These are phyloP conservation scores for Sphaceloma murrayae DNA, from an alignment of 2,329 filamentous ascomycete species.

Conservation along the genomic window DNA sequence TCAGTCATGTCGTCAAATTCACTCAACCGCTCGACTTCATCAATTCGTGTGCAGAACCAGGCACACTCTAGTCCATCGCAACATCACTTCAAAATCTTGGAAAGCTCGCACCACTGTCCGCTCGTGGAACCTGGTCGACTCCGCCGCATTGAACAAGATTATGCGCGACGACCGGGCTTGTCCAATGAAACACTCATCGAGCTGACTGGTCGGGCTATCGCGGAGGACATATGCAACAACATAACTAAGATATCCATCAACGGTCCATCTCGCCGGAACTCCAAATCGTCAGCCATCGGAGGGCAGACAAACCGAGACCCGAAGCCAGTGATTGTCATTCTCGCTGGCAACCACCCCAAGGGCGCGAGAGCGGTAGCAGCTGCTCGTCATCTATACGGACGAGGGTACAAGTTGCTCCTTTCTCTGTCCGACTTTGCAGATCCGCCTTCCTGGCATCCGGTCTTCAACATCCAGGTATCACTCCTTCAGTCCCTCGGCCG, in stretches of 20 bases:
- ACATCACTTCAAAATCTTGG: neutral
- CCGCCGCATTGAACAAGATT: conserved; percentile 93
- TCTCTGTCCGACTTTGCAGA: conserved; percentile 79
- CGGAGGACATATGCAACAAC: conserved; percentile 59
- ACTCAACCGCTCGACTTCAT: conserved; percentile 23
- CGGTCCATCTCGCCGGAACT: conserved; percentile 24
- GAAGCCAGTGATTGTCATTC: conserved; percentile 56
- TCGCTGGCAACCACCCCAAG: conserved; percentile 93
- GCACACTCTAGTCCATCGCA: conserved; percentile 2
- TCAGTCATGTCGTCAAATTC: conserved; percentile 25
- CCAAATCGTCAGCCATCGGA: conserved; percentile 44
- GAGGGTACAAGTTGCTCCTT: conserved; percentile 68
- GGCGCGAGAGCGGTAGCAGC: conserved; percentile 78
- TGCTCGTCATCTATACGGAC: conserved; percentile 75
- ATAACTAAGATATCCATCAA: conserved; percentile 21
- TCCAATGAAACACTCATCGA: conserved; percentile 87
- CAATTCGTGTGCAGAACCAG: conserved; percentile 6
- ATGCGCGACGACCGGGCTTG: conserved; percentile 75
- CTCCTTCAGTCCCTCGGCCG: conserved; percentile 54
- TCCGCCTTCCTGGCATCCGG: conserved; percentile 69
- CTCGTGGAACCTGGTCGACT: conserved; percentile 50
- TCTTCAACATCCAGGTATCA: conserved; percentile 69
- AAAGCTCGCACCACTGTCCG: conserved; percentile 46
- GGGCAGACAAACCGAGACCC: conserved; percentile 34
- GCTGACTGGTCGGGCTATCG: conserved; percentile 80